Conservation (phyloP, 345 rosid species). For the Hibiscus mutabilis region DNA sequence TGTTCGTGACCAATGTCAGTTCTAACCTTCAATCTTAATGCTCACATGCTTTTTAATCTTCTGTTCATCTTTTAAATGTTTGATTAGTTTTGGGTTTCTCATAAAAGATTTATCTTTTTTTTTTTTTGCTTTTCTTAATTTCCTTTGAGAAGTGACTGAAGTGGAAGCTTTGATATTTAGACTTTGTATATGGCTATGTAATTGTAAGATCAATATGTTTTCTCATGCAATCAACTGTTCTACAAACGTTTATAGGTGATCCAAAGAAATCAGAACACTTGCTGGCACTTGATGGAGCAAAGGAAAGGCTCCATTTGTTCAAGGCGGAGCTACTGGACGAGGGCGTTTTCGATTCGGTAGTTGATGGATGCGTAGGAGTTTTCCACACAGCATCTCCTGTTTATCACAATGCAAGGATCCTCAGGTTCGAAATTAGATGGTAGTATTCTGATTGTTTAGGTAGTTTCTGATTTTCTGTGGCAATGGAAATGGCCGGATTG, state of each 20-base stretch:
- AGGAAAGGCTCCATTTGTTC: slow-evolving; percentile 31
- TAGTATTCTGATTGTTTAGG: not conserved
- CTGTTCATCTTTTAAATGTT: too few species aligned
- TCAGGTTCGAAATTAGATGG: not conserved
- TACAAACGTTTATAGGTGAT: slow-evolving; percentile 12
- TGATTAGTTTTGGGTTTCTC: not conserved
- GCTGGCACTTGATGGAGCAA: slow-evolving; percentile 33
- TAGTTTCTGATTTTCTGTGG: not conserved
- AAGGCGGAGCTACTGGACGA: slow-evolving; percentile 28
- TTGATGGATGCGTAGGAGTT: slow-evolving; percentile 32
- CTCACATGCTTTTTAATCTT: not conserved
- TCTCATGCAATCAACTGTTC: not conserved
- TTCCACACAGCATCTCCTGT: slow-evolving; percentile 34
- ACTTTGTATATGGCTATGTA: too few species aligned
- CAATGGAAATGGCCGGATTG: too few species aligned
- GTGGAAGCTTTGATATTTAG: not conserved
- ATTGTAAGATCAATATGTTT: not conserved
- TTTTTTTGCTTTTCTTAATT: too few species aligned
- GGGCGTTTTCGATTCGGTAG: slow-evolving; percentile 25
- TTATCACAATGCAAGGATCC: not conserved
- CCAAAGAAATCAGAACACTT: slow-evolving; percentile 25
- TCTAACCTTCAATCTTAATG: not conserved
- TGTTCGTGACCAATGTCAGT: not conserved
- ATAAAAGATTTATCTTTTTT: too few species aligned
- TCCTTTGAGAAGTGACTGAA: not conserved